These are phyloP conservation scores for Aspergillus sp. DNA, from an alignment of 2,329 filamentous ascomycete species.

Conservation along the genomic window DNA sequence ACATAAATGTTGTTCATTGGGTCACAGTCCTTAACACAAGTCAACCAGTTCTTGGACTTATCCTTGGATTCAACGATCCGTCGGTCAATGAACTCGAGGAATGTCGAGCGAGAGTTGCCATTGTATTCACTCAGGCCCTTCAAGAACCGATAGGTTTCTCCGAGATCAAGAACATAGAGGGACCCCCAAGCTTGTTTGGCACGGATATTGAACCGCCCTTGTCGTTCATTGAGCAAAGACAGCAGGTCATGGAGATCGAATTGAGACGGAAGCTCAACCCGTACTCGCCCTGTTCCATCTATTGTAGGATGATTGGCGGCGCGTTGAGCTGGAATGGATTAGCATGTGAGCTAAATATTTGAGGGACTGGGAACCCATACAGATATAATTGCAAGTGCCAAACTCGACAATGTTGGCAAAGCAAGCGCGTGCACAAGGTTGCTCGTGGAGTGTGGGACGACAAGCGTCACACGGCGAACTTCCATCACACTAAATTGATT, in stretches of 20 bases:
- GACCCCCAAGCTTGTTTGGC: conserved; percentile 39
- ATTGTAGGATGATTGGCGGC: conserved; percentile 38
- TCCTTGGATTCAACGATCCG: conserved; percentile 41
- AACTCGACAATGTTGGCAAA: conserved; percentile 42
- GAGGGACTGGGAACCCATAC: conserved; percentile 20
- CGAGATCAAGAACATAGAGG: conserved; percentile 38
- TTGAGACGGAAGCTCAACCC: conserved; percentile 36
- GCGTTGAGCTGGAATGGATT: conserved; percentile 31
- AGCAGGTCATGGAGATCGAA: conserved; percentile 37
- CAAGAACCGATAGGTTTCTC: conserved; percentile 38
- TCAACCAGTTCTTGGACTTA: conserved; percentile 41
- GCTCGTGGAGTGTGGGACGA: conserved; percentile 36
- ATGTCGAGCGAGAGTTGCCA: conserved; percentile 33
- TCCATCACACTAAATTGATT: conserved; percentile 33
- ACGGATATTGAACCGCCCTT: conserved; percentile 40
- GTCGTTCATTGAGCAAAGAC: conserved; percentile 31
- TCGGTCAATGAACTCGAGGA: conserved; percentile 41
- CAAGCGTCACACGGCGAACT: conserved; percentile 39
- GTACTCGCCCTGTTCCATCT: conserved; percentile 29
- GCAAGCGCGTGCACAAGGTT: conserved; percentile 40
- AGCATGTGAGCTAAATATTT: background rate
- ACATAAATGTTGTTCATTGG: conserved; percentile 37
- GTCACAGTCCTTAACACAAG: conserved; percentile 36
- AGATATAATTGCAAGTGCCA: conserved; percentile 43
- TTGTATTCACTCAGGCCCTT: conserved; percentile 34